phyloP scores from a whole-genome alignment of 495 filamentous ascomycete species.

The Podospora pseudopauciseta region DNA sequence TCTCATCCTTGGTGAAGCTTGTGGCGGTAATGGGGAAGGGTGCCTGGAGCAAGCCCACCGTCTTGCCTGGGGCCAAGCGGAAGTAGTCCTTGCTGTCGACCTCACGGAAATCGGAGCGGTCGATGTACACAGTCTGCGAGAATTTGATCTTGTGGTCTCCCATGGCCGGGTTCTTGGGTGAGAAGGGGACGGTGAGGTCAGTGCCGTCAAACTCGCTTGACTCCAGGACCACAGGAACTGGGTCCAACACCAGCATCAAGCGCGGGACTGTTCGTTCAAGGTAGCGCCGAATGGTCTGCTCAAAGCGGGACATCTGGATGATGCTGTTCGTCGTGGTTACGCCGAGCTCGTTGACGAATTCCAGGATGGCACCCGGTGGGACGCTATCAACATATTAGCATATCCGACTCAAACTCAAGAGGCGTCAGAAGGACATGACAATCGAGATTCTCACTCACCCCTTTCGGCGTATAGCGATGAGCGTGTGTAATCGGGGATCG shows the following conservation, averaged over 20 bases:
- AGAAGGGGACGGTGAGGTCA: conserved; percentile 63
- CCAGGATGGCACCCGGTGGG: conserved; percentile 79
- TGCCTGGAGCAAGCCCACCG: conserved; percentile 79
- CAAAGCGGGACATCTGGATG: conserved; percentile 72
- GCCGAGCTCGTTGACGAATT: conserved; percentile 84
- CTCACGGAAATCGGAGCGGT: conserved; percentile 87
- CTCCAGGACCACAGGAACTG: conserved; percentile 73
- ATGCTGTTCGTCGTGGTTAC: conserved; percentile 72
- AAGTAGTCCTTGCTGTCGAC: conserved; percentile 83
- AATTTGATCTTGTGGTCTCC: conserved; percentile 65
- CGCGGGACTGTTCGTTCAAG: conserved; percentile 81
- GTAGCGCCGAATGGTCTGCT: conserved; percentile 73
- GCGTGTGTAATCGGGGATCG: conserved; percentile 82
- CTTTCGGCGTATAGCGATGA: conserved; percentile 77
- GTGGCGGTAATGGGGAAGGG: conserved; percentile 80
- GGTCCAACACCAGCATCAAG: conserved; percentile 81
- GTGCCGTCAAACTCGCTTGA: conserved; percentile 58
- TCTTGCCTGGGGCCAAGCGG: conserved; percentile 87
- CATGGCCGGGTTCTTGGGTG: conserved; percentile 65
- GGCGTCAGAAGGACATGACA: no score
- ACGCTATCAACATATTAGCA: conserved; percentile 48
- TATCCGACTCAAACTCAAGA: no score
- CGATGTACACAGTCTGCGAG: conserved; percentile 86
- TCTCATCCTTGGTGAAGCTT: conserved; percentile 66
- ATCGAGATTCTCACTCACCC: no score